Percentiles rank a stretch among this genome's conserved stretches.
These are phyloP conservation scores for Bimuria novae-zelandiae DNA, from an alignment of 2,329 filamentous ascomycete genomes.

Conservation along the genomic window DNA sequence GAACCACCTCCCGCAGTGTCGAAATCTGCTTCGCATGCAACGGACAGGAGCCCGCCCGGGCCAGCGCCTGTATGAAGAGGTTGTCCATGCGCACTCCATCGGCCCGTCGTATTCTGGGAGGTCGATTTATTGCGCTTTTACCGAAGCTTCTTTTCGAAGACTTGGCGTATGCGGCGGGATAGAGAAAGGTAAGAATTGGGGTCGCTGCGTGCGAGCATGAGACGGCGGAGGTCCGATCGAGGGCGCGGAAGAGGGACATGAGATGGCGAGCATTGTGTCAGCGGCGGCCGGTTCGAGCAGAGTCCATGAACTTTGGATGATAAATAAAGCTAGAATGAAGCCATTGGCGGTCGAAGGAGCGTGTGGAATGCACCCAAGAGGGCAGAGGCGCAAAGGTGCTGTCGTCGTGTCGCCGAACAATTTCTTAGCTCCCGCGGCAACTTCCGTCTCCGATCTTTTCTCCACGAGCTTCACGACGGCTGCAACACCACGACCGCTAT, in stretches of 20 bases:
- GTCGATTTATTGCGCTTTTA: constrained; percentile 19
- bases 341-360: constrained; percentile 19
- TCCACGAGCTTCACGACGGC: constrained; percentile 41
- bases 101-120: constrained; percentile 18
- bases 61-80: constrained; percentile 59
- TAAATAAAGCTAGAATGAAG: constrained; percentile 17
- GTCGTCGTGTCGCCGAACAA: constrained; percentile 18
- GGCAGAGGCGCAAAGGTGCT: neutral
- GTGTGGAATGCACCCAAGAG: constrained; percentile 6
- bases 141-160: constrained; percentile 24
- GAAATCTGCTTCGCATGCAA: constrained; percentile 50
- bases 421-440: constrained; percentile 19
- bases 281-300: constrained; percentile 19
- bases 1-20: constrained; percentile 15
- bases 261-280: constrained; percentile 64
- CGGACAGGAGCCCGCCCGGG: constrained; percentile 57
- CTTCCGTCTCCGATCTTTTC: constrained; percentile 40
- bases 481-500: neutral
- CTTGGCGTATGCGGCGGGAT: constrained; percentile 21
- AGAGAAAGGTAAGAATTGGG: constrained; percentile 41
- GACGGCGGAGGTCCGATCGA: constrained; percentile 57
- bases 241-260: constrained; percentile 66
- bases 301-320: constrained; percentile 19
- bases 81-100: constrained; percentile 51
- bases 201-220: constrained; percentile 48